phyloP scores from a whole-genome alignment of 2,329 filamentous ascomycete genomes.

The Fusarium sp. region DNA sequence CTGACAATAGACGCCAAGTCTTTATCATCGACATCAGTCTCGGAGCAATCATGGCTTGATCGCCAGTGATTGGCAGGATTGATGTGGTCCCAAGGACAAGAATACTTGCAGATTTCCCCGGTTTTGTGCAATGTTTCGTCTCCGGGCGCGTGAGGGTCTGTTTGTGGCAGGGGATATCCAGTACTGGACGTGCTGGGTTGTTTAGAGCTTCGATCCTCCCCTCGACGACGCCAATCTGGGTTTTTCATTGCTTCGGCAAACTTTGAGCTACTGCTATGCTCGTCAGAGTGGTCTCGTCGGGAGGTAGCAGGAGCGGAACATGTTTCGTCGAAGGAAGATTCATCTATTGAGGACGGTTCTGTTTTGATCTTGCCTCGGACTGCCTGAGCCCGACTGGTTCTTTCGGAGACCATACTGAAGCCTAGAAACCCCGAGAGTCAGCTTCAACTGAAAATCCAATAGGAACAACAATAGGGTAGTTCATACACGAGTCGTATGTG shows the following conservation, averaged over 20 bases:
- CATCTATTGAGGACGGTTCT: constrained; percentile 10
- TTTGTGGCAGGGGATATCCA: not conserved
- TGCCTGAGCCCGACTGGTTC: constrained; percentile 8
- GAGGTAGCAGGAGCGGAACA: not conserved
- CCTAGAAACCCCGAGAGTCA: not conserved
- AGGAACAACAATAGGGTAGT: not conserved
- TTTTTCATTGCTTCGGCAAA: constrained; percentile 49
- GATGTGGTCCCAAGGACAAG: constrained; percentile 10
- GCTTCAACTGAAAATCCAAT: not conserved
- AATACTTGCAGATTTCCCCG: not conserved
- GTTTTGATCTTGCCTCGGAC: constrained; percentile 4
- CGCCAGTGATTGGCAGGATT: not conserved
- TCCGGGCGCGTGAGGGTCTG: not conserved
- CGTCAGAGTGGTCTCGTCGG: constrained; percentile 31
- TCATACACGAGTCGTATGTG: not conserved
- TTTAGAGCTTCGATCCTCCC: constrained; percentile 16
- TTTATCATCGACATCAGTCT: constrained; percentile 1
- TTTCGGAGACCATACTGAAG: constrained; percentile 19
- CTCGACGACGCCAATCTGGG: constrained; percentile 48
- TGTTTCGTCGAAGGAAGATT: constrained; percentile 22
- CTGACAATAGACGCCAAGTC: not conserved
- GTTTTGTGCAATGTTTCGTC: not conserved
- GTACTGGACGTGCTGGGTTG: constrained; percentile 6
- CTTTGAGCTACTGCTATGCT: constrained; percentile 32
- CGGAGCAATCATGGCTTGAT: constrained; percentile 10